Conservation (phyloP, 2,329 filamentous ascomycete species). For the Sporothrix pallida region DNA sequence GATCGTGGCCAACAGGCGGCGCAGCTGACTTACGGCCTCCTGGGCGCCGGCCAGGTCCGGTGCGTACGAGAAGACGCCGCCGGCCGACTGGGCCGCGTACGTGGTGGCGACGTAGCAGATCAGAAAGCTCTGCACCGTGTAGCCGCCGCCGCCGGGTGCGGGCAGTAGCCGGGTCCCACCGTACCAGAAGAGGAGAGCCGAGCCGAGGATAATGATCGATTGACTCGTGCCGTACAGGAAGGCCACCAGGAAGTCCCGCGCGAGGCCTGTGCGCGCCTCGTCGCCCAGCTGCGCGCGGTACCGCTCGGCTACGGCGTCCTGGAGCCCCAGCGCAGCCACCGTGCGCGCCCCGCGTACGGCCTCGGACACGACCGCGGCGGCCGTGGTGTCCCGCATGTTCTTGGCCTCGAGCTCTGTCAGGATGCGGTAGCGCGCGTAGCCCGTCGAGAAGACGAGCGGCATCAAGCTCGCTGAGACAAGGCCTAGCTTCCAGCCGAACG, state of each 20-base stretch:
- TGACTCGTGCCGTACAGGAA: conserved; percentile 82
- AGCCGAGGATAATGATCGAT: conserved; percentile 78
- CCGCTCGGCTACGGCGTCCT: conserved; percentile 74
- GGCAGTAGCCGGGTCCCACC: conserved; percentile 75
- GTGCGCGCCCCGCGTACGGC: conserved; percentile 92
- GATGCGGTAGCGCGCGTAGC: conserved; percentile 22
- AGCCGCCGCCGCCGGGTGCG: conserved; percentile 59
- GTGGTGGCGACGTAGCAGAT: conserved; percentile 84
- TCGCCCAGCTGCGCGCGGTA: conserved; percentile 70
- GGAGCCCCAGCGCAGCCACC: conserved; percentile 85
- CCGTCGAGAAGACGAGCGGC: conserved; percentile 24
- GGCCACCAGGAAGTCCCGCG: conserved; percentile 76
- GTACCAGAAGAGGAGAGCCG: conserved; percentile 91
- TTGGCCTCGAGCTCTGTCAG: conserved; percentile 20
- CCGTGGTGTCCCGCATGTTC: conserved; percentile 45
- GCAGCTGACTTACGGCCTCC: conserved; percentile 78
- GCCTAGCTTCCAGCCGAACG: conserved; percentile 50
- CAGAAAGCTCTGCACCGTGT: conserved; percentile 85
- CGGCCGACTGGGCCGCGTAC: conserved; percentile 89
- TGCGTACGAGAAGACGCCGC: conserved; percentile 84
- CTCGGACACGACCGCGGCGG: conserved; percentile 87
- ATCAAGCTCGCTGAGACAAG: conserved; percentile 40
- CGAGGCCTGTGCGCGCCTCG: conserved; percentile 71
- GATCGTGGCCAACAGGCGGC: conserved; percentile 81
- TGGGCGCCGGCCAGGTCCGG: conserved; percentile 93